A percentile compares a stretch with the other conserved stretches of the same genome.
Evolutionary conservation across 2,329 filamentous ascomycete species (phyloP).

Genomic region (Trichoderma endophyticum): DNA sequence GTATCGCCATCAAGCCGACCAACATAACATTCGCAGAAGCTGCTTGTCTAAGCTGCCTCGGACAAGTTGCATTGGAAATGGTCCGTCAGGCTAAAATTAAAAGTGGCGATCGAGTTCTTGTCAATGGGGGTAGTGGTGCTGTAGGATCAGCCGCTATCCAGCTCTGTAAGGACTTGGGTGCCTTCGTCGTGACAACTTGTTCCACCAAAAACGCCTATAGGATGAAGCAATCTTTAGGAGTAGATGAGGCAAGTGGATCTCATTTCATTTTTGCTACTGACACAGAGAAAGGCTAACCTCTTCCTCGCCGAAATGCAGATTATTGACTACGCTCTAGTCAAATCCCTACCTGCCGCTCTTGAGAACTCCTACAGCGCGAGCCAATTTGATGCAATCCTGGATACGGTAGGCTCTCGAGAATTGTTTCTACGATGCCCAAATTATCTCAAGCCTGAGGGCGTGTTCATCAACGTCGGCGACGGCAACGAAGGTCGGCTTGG

Average conservation of each 20-base stretch:
- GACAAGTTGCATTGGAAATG: neutral
- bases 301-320: neutral
- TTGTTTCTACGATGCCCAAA: neutral
- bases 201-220: neutral
- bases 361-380: neutral
- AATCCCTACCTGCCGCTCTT: neutral
- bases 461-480: neutral
- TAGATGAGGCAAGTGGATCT: neutral
- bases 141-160: neutral
- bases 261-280: neutral
- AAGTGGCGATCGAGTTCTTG: neutral
- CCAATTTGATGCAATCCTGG: neutral
- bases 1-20: neutral
- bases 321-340: neutral
- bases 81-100: neutral
- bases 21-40: neutral
- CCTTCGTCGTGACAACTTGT: neutral
- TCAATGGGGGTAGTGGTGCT: neutral
- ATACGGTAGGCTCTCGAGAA: neutral
- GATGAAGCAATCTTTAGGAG: neutral
- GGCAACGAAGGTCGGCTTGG: neutral
- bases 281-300: neutral
- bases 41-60: neutral
- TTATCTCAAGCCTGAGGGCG: neutral
- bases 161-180: neutral